Evolutionary conservation across 225 moss, liverwort and hornwort species (phyloP).

Genomic region (Straminergon stramineum): DNA sequence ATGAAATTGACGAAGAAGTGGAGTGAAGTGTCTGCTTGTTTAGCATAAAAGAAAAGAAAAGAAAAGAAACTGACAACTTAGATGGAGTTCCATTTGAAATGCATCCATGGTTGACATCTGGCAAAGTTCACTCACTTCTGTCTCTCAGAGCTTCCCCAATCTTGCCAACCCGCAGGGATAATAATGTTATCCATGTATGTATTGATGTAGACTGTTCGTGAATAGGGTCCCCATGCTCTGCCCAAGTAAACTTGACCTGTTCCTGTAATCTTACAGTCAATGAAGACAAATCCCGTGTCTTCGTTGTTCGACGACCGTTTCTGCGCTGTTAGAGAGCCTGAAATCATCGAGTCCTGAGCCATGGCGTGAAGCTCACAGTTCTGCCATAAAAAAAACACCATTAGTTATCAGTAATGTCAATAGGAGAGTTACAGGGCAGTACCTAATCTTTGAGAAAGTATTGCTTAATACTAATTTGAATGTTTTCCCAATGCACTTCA

Average conservation of each 20-base stretch:
- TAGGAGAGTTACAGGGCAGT: neutral
- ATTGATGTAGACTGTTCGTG: slow-evolving; percentile 65
- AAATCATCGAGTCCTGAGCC: slow-evolving; percentile 34
- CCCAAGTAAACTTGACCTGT: slow-evolving; percentile 72
- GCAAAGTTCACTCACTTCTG: slow-evolving; percentile 23
- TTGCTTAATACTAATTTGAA: neutral
- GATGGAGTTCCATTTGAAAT: neutral
- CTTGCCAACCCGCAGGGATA: slow-evolving; percentile 65
- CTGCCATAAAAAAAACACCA: neutral
- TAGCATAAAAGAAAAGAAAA: too few species aligned
- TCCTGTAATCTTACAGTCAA: slow-evolving; percentile 63
- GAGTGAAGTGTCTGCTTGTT: too few species aligned
- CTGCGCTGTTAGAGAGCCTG: slow-evolving; percentile 75
- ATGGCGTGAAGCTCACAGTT: slow-evolving; percentile 61
- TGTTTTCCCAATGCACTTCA: neutral
- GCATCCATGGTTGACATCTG: neutral
- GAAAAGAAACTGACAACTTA: too few species aligned
- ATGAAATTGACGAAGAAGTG: neutral
- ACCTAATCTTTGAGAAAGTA: neutral
- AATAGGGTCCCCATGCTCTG: slow-evolving; percentile 74
- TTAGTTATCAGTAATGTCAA: neutral
- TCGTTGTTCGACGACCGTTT: slow-evolving; percentile 55
- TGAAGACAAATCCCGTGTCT: slow-evolving; percentile 73
- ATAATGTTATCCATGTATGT: slow-evolving; percentile 61
- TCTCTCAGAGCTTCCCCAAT: slow-evolving; percentile 54